Evolutionary conservation across 345 rosid species (phyloP), one percentile per base, ranked within the genome.

Genomic region (Hypericum androsaemum): DNA sequence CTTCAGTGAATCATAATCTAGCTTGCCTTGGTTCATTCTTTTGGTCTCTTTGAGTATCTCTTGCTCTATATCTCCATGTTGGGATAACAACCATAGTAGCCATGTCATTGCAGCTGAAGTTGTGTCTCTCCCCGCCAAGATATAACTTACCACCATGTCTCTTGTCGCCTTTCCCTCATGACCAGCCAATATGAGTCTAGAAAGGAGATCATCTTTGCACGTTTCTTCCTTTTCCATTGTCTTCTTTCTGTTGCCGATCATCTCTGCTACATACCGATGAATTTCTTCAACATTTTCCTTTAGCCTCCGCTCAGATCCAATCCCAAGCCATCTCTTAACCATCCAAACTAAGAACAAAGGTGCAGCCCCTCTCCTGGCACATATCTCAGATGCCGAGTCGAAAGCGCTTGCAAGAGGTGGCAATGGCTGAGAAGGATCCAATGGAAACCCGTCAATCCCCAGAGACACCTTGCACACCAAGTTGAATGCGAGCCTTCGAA

Each of bases 91-190:
- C 71, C 71, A 66, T 41, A 66, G 56, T 5, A 66, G 62, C 71
- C 71, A 66, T 41, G 71, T 61, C 71, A 66, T 66, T 36, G 71
- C 65, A 8, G 71, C 66, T 7, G 71, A 61, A 50, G 71, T 66
- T 10, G 71, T 66, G 43, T 66, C 71, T 41, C 71, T 60, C 3
- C 71, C 71, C 12, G 71, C 71, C 61, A 66, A 45, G 43, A 66
- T 66, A 32, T 60, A 61, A 37, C 54, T 66, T 40, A 66, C 52
- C 36, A 60, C 62, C 62, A 61, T 66, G 39, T 66, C 71, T 40
- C 71, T 60, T 8, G 60, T 61, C 10, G 56, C 50, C 12, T 5
- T 41, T 12, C 61, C 66, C 32, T 51, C 66, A 11, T 56, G 61
- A 6, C 65, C 62, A 0, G 62, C 62, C 45, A 46, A 15, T 50